These are phyloP conservation scores for Zymoseptoria tritici DNA, from an alignment of 2,329 filamentous ascomycete genomes.

Conservation along the genomic window DNA sequence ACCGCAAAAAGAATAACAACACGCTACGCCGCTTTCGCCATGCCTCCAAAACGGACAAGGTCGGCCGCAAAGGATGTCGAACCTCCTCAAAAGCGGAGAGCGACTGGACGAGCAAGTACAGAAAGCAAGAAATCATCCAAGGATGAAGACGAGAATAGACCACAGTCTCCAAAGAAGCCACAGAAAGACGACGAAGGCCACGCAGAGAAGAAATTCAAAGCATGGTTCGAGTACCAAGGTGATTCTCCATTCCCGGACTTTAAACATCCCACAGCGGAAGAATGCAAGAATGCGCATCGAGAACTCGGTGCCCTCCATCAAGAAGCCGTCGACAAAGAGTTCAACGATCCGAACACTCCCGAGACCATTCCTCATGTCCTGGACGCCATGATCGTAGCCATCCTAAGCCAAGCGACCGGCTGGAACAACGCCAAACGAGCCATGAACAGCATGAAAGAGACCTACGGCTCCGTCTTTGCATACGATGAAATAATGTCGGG, in stretches of 20 bases:
- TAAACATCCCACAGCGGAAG: not conserved
- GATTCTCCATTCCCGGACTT: not conserved
- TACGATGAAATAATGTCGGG: not conserved
- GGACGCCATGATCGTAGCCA: conserved; percentile 4
- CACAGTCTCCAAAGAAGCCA: not conserved
- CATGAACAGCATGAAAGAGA: conserved; percentile 2
- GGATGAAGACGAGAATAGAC: not conserved
- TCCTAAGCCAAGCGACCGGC: conserved; percentile 4
- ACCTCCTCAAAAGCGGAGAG: not conserved
- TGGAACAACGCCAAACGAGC: conserved; percentile 7
- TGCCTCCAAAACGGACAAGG: not conserved
- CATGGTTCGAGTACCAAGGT: not conserved
- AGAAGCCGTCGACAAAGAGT: not conserved
- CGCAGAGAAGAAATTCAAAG: not conserved
- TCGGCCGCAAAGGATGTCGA: not conserved
- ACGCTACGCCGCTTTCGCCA: not conserved
- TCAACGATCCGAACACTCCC: not conserved
- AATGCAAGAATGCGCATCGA: not conserved
- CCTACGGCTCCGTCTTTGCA: conserved; percentile 3
- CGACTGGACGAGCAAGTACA: not conserved
- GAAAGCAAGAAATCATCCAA: not conserved
- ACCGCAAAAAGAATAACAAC: not conserved
- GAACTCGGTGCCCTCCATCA: not conserved
- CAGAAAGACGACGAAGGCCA: not conserved
- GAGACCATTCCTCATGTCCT: conserved; percentile 3